phyloP scores from a whole-genome alignment of 805 yeast species.

The Saturnispora serradocipensis region DNA sequence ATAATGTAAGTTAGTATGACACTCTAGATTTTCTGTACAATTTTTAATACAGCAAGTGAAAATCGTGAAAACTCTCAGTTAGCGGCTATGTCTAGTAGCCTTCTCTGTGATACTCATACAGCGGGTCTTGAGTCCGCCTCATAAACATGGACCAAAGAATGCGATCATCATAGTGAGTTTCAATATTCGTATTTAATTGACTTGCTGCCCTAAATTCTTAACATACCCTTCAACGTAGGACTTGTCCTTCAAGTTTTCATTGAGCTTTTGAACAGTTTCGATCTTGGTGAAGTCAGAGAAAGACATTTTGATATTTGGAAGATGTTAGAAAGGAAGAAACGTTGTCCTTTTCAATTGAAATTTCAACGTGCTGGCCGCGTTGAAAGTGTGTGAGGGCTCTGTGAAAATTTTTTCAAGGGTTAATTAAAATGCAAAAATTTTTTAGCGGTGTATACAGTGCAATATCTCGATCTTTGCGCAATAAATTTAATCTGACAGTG shows the following conservation, averaged over 20 bases:
- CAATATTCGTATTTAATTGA: too few species aligned
- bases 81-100: constrained; percentile 22
- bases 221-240: constrained; percentile 96
- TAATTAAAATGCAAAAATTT: not conserved
- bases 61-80: constrained; percentile 9
- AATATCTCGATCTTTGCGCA: too few species aligned
- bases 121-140: constrained; percentile 96
- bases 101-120: constrained; percentile 70
- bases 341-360: constrained; percentile 1
- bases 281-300: constrained; percentile 74
- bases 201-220: not conserved
- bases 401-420: not conserved
- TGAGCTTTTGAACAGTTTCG: constrained; percentile 64
- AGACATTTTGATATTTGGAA: constrained; percentile 39
- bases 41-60: not conserved
- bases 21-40: not conserved
- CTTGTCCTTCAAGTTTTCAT: constrained; percentile 83
- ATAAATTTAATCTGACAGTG: too few species aligned
- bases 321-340: not conserved
- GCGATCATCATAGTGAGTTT: constrained; percentile 48
- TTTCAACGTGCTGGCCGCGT: constrained; percentile 1
- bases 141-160: constrained; percentile 90
- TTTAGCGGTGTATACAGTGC: too few species aligned
- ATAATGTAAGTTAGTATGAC: constrained; percentile 11
- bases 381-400: not conserved